Percentiles rank a stretch among this genome's conserved stretches.
These are phyloP conservation scores for Pterocarpus macrocarpus DNA, from an alignment of 306 rosid genomes.

Conservation along the genomic window DNA sequence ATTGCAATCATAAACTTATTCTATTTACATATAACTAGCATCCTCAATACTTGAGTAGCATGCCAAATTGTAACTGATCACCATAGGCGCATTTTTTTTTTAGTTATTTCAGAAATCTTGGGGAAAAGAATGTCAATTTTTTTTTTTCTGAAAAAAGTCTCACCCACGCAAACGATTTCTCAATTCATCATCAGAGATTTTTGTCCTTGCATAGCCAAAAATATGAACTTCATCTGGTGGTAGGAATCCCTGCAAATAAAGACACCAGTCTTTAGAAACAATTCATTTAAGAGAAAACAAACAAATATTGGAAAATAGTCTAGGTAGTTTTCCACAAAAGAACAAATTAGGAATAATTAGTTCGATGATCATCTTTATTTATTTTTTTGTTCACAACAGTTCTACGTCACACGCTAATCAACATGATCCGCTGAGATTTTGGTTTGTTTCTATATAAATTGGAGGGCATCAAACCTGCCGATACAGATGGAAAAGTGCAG, in stretches of 20 bases:
- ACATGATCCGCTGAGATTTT: slow-evolving; percentile 9
- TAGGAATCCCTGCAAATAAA: slow-evolving; percentile 69
- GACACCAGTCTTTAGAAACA: not conserved
- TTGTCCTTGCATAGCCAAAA: slow-evolving; percentile 90
- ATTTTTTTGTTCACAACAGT: not conserved
- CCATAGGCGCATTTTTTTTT: not conserved
- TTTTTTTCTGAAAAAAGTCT: slow-evolving; percentile 33
- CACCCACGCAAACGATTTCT: slow-evolving; percentile 75
- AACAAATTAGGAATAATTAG: not conserved
- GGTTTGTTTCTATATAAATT: not conserved
- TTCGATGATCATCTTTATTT: not conserved
- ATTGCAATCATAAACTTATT: not conserved
- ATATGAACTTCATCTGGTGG: slow-evolving; percentile 74
- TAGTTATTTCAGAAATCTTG: not conserved
- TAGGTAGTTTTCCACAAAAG: not conserved
- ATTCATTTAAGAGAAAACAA: slow-evolving; percentile 24
- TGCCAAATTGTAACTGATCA: not conserved
- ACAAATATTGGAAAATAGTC: not conserved
- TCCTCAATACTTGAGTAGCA: not conserved
- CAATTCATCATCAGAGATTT: slow-evolving; percentile 78
- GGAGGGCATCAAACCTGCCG: slow-evolving; percentile 59
- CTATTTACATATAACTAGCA: not conserved
- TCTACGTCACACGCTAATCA: slow-evolving; percentile 14
- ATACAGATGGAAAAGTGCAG: slow-evolving; percentile 80
- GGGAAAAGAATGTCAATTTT: not conserved